Base-by-base conservation (phyloP, 768 basidiomycete species). In the Panus rudis region DNA sequence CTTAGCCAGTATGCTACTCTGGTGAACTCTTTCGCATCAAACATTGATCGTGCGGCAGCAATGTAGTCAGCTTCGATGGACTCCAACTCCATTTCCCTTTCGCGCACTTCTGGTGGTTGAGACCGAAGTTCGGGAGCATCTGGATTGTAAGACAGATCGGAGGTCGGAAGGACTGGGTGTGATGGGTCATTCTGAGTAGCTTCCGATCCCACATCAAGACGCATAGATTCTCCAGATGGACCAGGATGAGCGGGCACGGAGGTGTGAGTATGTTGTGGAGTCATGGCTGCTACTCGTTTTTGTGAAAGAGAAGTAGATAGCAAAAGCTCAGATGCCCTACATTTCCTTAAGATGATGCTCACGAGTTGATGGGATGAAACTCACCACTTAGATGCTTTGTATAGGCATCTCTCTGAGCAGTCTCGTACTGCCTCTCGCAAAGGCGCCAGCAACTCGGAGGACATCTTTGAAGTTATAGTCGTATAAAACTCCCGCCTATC, bases 291-390 rank as follows among this genome's bases (percentile, higher is more conserved):
- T 23, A 52, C 45, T 17, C 55, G 54, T 8, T 57, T 68, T 58
- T 73, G 79, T 34, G 64, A 57, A 16, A 63, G 45, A 4, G 80
- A 72, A 24, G 81, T 66, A 12, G 83, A 75, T 21, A 83, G 66
- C 42, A 87, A 66, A 22, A 91, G 67, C 55, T 91, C 88, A 20
- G 86, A 79, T 20, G 84, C 77, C 88, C 88, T 91, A 47, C 31
- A 19, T 4, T 28, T n/a, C 22, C n/a, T 7, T 7, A 17, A 8
- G 25, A 37, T 37, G 17, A 45, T 16, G 11, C 25, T 13, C 22
- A 19, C 25, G 8, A 31, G 13, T 22, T 10, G 31, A 40, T 19
- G 17, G 5, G 3, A 30, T 14, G 26, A 44, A 20, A 50, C 70
- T 44, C 56, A 89, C 88, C 88, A 91, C 70, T 88, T 90, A 25